Evolutionary conservation across 2,329 filamentous ascomycete genomes (phyloP).

Genomic region (Niveomyces coronatus): DNA sequence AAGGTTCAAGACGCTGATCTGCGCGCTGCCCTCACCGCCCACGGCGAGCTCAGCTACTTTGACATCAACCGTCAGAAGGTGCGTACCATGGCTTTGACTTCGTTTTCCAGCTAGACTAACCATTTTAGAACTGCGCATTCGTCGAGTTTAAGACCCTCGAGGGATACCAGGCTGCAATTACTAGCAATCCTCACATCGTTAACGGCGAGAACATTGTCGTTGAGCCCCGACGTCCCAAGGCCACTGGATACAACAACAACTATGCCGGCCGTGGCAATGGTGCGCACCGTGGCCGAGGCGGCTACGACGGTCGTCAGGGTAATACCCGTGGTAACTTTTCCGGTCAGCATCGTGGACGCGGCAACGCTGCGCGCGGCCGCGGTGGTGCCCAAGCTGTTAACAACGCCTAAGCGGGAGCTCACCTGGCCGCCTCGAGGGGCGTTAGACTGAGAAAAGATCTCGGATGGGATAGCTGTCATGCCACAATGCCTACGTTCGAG

Average conservation of each 20-base stretch:
- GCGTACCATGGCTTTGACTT: conserved; percentile 16
- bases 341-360: conserved; percentile 54
- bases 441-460: too few relatives aligned
- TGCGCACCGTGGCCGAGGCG: conserved; percentile 56
- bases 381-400: conserved; percentile 43
- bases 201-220: conserved; percentile 75
- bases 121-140: conserved; percentile 79
- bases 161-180: conserved; percentile 73
- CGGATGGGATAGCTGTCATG: not conserved
- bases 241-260: conserved; percentile 58
- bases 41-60: conserved; percentile 61
- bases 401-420: conserved; percentile 45
- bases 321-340: conserved; percentile 59
- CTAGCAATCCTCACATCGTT: conserved; percentile 76
- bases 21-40: conserved; percentile 58
- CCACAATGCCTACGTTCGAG: not conserved
- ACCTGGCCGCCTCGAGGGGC: too few relatives aligned
- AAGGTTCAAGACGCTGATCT: conserved; percentile 71
- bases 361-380: conserved; percentile 54
- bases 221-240: conserved; percentile 77
- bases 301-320: conserved; percentile 62
- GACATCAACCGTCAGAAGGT: conserved; percentile 81
- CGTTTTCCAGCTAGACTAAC: conserved; percentile 7
- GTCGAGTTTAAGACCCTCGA: conserved; percentile 80
- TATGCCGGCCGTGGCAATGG: conserved; percentile 49